phyloP scores from a whole-genome alignment of 768 basidiomycete species.

The Saitozyma podzolica region DNA sequence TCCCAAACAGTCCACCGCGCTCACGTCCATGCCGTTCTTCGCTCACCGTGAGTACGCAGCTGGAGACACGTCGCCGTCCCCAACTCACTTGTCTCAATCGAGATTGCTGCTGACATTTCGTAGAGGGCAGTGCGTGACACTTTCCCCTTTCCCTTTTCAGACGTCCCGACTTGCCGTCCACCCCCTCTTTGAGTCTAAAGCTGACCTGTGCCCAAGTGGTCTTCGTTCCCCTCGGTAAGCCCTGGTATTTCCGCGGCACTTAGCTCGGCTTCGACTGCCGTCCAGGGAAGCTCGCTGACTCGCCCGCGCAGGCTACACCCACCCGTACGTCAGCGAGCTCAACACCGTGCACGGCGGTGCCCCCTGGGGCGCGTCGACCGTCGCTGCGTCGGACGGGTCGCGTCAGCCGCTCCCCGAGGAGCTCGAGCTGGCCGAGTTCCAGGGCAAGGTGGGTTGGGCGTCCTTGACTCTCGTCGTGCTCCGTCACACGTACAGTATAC shows the following conservation, averaged over 20 bases:
- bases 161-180: no score
- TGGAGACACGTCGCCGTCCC: no score
- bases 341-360: conserved; percentile 58
- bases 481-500: no score
- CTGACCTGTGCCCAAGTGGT: conserved; percentile 17
- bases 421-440: conserved; percentile 25
- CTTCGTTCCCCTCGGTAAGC: conserved; percentile 61
- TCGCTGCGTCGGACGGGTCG: conserved; percentile 46
- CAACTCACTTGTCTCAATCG: neutral
- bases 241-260: neutral
- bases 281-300: neutral
- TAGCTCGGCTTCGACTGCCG: neutral
- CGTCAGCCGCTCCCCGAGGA: conserved; percentile 20
- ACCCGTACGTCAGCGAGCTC: conserved; percentile 54
- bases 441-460: conserved; percentile 18
- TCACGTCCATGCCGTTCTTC: conserved; percentile 60
- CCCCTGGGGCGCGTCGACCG: conserved; percentile 68
- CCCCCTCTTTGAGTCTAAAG: no score
- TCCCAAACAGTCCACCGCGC: conserved; percentile 46
- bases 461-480: no score
- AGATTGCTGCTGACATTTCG: neutral
- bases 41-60: conserved; percentile 57
- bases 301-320: conserved; percentile 38
- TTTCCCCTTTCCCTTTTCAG: neutral
- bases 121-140: conserved; percentile 28